Percentiles rank a stretch among this genome's conserved stretches.
These are phyloP conservation scores for Panicum virgatum DNA, from an alignment of 202 grass and related monocot genomes.

Conservation along the genomic window DNA sequence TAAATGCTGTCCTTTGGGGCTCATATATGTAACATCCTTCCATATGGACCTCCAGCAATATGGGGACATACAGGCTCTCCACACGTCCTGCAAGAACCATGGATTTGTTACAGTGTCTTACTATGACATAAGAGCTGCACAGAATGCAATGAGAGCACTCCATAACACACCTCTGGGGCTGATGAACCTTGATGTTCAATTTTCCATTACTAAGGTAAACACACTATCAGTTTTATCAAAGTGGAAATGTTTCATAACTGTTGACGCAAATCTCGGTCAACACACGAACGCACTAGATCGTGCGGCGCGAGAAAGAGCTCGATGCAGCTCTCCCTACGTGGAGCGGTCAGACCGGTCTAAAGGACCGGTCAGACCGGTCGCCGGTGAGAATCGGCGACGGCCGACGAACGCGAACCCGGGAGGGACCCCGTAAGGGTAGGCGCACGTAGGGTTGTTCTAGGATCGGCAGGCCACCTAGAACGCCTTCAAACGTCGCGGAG, in stretches of 20 bases:
- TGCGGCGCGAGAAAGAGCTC: too few species aligned
- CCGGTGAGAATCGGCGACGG: too few species aligned
- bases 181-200: conserved; percentile 67
- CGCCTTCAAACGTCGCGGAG: too few species aligned
- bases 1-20: conserved; percentile 8
- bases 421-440: too few species aligned
- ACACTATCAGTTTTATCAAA: conserved; percentile 9
- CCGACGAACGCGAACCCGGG: too few species aligned
- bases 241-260: conserved; percentile 22
- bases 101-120: conserved; percentile 70
- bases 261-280: too few species aligned
- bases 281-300: too few species aligned
- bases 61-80: conserved; percentile 58
- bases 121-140: conserved; percentile 65
- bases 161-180: conserved; percentile 52
- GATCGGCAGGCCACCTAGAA: too few species aligned
- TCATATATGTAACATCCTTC: conserved; percentile 15
- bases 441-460: too few species aligned
- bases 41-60: conserved; percentile 55
- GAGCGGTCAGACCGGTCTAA: too few species aligned
- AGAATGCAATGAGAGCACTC: conserved; percentile 53
- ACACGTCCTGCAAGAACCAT: conserved; percentile 56
- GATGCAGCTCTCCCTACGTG: too few species aligned
- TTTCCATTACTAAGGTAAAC: conserved; percentile 60
- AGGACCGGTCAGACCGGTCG: too few species aligned